Evolutionary conservation across 345 rosid species (phyloP).

Genomic region (Moricandia moricandioides): DNA sequence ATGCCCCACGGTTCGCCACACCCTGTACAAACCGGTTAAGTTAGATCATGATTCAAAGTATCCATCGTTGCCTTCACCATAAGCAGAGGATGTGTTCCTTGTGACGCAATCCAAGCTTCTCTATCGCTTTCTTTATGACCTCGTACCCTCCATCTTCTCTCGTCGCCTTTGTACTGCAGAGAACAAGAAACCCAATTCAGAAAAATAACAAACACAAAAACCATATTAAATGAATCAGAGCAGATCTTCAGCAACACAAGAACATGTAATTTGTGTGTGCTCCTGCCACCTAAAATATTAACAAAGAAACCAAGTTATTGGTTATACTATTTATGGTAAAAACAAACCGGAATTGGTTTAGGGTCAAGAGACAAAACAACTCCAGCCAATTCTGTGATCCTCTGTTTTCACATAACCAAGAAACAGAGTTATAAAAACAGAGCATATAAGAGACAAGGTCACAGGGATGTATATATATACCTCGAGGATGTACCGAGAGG

Average conservation of each 20-base stretch:
- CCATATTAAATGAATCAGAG: not conserved
- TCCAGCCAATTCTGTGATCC: slow-evolving; percentile 78
- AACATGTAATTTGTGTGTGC: slow-evolving; percentile 88
- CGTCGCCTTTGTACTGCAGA: slow-evolving; percentile 73
- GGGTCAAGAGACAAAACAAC: slow-evolving; percentile 76
- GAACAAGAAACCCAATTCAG: not conserved
- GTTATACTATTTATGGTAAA: too few relatives aligned
- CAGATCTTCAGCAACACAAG: too few relatives aligned
- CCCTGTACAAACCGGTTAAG: not conserved
- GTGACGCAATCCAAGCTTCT: slow-evolving; percentile 68
- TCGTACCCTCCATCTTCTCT: slow-evolving; percentile 64
- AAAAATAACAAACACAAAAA: not conserved
- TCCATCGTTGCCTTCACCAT: slow-evolving; percentile 82
- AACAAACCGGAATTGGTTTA: slow-evolving; percentile 68
- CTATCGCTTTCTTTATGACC: slow-evolving; percentile 68
- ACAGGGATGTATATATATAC: slow-evolving; percentile 31
- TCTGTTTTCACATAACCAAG: slow-evolving; percentile 40
- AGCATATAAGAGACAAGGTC: not conserved
- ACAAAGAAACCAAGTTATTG: too few relatives aligned
- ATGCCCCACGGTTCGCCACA: slow-evolving; percentile 85
- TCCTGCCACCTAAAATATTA: too few relatives aligned
- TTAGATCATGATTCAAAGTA: not conserved
- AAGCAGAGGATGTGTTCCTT: slow-evolving; percentile 75
- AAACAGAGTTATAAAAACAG: slow-evolving; percentile 11
- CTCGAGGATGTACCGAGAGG: slow-evolving; percentile 81